Conservation (phyloP, 106 monocot species). For the Iris macrosiphon region DNA sequence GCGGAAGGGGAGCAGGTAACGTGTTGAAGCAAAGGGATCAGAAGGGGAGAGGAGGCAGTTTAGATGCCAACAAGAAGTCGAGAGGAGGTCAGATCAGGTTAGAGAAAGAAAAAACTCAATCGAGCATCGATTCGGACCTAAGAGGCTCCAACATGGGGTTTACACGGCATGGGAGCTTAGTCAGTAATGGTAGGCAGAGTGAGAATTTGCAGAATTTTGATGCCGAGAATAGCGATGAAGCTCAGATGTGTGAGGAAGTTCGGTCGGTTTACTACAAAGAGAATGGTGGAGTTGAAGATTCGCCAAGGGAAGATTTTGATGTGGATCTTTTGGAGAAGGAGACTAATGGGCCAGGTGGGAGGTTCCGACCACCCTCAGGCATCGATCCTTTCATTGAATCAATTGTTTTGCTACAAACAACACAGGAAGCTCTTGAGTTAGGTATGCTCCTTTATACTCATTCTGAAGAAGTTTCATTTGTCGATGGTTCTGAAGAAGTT, state of each 20-base stretch:
- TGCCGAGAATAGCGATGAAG: constrained; percentile 35
- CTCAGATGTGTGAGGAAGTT: constrained; percentile 27
- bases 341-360: constrained; percentile 17
- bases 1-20: constrained; percentile 21
- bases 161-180: constrained; percentile 9
- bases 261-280: constrained; percentile 26
- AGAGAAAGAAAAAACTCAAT: constrained; percentile 50
- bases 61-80: constrained; percentile 25
- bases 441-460: constrained; percentile 25
- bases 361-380: constrained; percentile 6
- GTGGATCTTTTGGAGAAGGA: constrained; percentile 15
- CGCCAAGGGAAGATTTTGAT: constrained; percentile 11
- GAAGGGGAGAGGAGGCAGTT: constrained; percentile 21
- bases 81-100: constrained; percentile 18
- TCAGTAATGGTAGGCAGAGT: constrained; percentile 34
- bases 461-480: no score
- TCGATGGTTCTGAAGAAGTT: no score
- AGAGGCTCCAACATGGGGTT: constrained; percentile 26
- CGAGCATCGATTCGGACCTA: constrained; percentile 52
- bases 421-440: constrained; percentile 73
- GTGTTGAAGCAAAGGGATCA: constrained; percentile 16
- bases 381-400: constrained; percentile 48
- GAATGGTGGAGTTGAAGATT: constrained; percentile 27
- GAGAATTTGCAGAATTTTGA: constrained; percentile 23
- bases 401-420: constrained; percentile 35